Evolutionary conservation across 2,329 filamentous ascomycete genomes (phyloP).

Genomic region (Neofusicoccum sp.): DNA sequence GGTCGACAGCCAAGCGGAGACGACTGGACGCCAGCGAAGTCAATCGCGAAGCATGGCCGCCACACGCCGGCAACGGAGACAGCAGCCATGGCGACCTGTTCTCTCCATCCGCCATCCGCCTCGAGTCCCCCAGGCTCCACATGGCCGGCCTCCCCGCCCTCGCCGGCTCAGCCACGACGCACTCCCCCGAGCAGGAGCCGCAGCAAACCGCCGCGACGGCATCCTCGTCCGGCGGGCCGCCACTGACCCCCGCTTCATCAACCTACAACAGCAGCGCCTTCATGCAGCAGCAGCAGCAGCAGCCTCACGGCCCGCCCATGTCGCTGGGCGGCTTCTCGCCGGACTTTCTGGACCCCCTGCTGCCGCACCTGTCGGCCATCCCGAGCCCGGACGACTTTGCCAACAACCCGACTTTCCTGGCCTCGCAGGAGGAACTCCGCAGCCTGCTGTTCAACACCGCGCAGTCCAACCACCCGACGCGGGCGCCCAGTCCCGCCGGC

Average conservation of each 20-base stretch:
- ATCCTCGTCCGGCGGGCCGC: not conserved
- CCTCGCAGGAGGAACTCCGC: constrained; percentile 30
- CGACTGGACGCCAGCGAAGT: not conserved
- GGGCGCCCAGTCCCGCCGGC: constrained; percentile 26
- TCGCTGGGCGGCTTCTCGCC: not conserved
- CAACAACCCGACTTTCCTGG: constrained; percentile 29
- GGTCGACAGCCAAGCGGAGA: constrained; percentile 4
- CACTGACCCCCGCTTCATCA: not conserved
- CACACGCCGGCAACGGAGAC: not conserved
- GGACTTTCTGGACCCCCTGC: not conserved
- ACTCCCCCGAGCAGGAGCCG: not conserved
- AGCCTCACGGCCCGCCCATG: not conserved
- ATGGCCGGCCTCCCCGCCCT: too few species aligned
- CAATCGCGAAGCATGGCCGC: not conserved
- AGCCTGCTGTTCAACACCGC: constrained; percentile 31
- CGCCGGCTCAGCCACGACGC: too few species aligned
- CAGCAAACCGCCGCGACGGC: not conserved
- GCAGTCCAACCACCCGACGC: constrained; percentile 28
- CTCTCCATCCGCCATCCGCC: too few species aligned
- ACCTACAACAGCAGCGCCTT: not conserved
- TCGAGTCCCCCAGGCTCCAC: too few species aligned
- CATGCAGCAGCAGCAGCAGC: not conserved
- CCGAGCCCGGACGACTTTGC: constrained; percentile 26
- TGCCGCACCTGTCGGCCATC: not conserved
- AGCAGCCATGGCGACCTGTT: too few species aligned